phyloP scores from a whole-genome alignment of 805 yeast genomes.

The Lachancea sp. region DNA sequence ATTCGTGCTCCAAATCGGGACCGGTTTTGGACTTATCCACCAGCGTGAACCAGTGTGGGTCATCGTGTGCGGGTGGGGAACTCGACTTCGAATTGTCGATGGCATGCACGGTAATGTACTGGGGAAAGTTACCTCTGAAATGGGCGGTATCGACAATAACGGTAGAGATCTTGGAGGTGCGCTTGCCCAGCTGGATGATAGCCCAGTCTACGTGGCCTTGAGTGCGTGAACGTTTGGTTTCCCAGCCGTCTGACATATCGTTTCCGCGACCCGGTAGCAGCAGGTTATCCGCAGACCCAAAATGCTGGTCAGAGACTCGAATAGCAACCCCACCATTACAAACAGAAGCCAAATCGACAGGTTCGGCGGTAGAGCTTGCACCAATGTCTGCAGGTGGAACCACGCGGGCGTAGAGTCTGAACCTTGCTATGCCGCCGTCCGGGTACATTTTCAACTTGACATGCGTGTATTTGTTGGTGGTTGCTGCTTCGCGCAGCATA shows the following conservation, averaged over 20 bases:
- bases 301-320: conserved; percentile 83
- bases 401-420: conserved; percentile 81
- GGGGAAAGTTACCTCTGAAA: conserved; percentile 93
- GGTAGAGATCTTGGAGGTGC: conserved; percentile 44
- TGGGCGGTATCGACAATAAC: conserved; percentile 86
- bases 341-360: conserved; percentile 72
- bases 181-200: conserved; percentile 68
- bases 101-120: conserved; percentile 65
- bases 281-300: conserved; percentile 85
- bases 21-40: conserved; percentile 67
- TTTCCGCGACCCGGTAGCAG: conserved; percentile 89
- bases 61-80: conserved; percentile 37
- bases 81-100: conserved; percentile 35
- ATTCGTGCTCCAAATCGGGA: conserved; percentile 79
- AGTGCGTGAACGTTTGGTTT: conserved; percentile 79
- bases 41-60: conserved; percentile 52
- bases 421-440: conserved; percentile 96
- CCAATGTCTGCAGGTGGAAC: conserved; percentile 39
- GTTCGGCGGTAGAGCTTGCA: background rate
- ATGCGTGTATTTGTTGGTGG: conserved; percentile 65
- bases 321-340: conserved; percentile 86
- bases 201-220: conserved; percentile 92
- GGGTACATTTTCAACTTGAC: conserved; percentile 89
- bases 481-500: conserved; percentile 53
- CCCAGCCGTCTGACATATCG: conserved; percentile 99